Conservation (phyloP, 139 green algal genomes). For the Picochlorum costavermella region DNA sequence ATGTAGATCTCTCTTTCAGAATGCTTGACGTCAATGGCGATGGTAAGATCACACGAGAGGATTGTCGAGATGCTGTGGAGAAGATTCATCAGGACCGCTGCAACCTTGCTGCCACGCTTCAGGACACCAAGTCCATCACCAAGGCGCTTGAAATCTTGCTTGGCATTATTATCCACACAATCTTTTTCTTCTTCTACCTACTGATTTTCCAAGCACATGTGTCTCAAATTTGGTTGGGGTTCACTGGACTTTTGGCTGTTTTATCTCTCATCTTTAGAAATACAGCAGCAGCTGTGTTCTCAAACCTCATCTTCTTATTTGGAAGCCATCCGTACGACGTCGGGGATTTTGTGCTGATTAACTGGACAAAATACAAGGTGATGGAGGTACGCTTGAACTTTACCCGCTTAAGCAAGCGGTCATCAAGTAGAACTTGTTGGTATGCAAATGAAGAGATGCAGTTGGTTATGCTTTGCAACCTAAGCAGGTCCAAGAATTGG, state of each 20-base stretch:
- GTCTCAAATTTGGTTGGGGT: background rate
- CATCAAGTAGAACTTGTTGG: background rate
- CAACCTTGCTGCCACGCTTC: slow-evolving; percentile 61
- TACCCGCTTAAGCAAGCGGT: background rate
- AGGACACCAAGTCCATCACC: slow-evolving; percentile 39
- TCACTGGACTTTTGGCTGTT: background rate
- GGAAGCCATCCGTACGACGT: slow-evolving; percentile 66
- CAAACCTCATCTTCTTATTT: slow-evolving; percentile 64
- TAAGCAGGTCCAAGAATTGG: too few species aligned
- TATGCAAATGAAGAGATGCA: background rate
- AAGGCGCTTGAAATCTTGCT: slow-evolving; percentile 51
- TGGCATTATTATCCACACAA: slow-evolving; percentile 34
- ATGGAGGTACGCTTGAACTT: slow-evolving; percentile 10
- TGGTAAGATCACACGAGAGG: slow-evolving; percentile 30
- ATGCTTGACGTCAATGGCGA: slow-evolving; percentile 53
- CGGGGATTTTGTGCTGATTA: slow-evolving; percentile 40
- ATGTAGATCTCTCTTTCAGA: slow-evolving; percentile 42
- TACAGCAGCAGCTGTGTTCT: slow-evolving; percentile 41
- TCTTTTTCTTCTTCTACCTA: slow-evolving; percentile 5
- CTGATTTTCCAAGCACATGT: background rate
- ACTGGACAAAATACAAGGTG: background rate
- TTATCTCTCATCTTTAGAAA: slow-evolving; percentile 52
- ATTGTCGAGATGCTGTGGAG: slow-evolving; percentile 15
- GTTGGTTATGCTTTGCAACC: too few species aligned
- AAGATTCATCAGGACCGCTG: slow-evolving; percentile 43